Conservation (phyloP, 805 yeast genomes). For the Diddensiella santjacobensis region DNA sequence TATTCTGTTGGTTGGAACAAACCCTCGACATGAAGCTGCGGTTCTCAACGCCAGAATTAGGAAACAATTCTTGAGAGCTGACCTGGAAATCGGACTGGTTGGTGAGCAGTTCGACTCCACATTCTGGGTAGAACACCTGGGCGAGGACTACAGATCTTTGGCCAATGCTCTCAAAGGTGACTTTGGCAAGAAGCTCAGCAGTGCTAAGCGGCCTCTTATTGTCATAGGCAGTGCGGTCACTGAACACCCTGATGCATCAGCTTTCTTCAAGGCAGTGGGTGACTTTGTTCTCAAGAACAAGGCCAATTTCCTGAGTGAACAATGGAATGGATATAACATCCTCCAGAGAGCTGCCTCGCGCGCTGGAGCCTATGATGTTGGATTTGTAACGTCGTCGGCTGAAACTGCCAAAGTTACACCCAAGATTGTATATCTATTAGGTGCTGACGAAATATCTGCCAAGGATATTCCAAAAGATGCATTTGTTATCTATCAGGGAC, state of each 20-base stretch:
- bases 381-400: slow-evolving; percentile 56
- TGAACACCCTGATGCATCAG: slow-evolving; percentile 60
- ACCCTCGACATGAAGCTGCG: slow-evolving; percentile 88
- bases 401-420: slow-evolving; percentile 50
- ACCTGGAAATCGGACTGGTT: slow-evolving; percentile 61
- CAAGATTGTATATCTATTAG: slow-evolving; percentile 73
- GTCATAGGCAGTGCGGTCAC: slow-evolving; percentile 77
- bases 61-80: slow-evolving; percentile 69
- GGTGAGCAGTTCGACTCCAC: slow-evolving; percentile 80
- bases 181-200: slow-evolving; percentile 61
- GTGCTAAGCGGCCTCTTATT: slow-evolving; percentile 71
- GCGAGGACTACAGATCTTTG: slow-evolving; percentile 55
- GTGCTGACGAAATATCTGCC: slow-evolving; percentile 75
- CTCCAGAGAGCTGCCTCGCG: slow-evolving; percentile 86
- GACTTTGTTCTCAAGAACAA: slow-evolving; percentile 53
- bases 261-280: slow-evolving; percentile 56
- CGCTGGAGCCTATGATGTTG: slow-evolving; percentile 81
- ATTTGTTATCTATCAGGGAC: slow-evolving; percentile 86
- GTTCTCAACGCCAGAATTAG: slow-evolving; percentile 81
- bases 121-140: slow-evolving; percentile 60
- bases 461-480: slow-evolving; percentile 76
- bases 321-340: slow-evolving; percentile 79
- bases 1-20: slow-evolving; percentile 75
- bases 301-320: slow-evolving; percentile 57
- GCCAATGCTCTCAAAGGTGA: slow-evolving; percentile 59